phyloP scores from a whole-genome alignment of 768 basidiomycete genomes.

The Boletus rubroflammeus region DNA sequence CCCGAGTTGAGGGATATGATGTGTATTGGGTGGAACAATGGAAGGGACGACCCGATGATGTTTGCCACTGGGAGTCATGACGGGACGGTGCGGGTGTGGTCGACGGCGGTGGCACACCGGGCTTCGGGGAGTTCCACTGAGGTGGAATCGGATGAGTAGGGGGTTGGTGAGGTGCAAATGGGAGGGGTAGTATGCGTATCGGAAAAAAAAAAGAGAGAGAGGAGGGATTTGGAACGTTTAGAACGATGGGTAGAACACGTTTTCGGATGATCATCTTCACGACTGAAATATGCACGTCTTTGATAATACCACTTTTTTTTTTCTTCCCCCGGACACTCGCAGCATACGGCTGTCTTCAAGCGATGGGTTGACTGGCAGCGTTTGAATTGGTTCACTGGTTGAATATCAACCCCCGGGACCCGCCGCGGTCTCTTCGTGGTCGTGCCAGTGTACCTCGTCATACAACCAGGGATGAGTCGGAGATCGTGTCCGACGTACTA shows the following conservation, averaged over 20 bases:
- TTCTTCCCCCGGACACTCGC: too few relatives aligned
- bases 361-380: background rate
- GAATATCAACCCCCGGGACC: background rate
- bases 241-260: too few relatives aligned
- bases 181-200: background rate
- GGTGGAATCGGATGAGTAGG: slow-evolving; percentile 18
- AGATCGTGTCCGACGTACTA: background rate
- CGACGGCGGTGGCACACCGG: slow-evolving; percentile 31
- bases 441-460: too few relatives aligned
- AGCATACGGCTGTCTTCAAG: background rate
- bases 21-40: slow-evolving; percentile 78
- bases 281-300: background rate
- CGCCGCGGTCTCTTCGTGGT: background rate
- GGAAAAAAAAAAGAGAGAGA: background rate
- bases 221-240: background rate
- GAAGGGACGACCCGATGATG: slow-evolving; percentile 41
- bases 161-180: background rate
- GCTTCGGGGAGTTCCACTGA: slow-evolving; percentile 19
- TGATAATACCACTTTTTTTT: too few relatives aligned
- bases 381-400: background rate
- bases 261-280: background rate
- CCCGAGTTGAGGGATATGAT: slow-evolving; percentile 62
- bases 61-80: slow-evolving; percentile 77
- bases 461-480: background rate
- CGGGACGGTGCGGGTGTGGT: slow-evolving; percentile 76